Evolutionary conservation across 768 basidiomycete species (phyloP), one percentile per base, ranked within the genome.

Genomic region (Fomitopsis serialis): DNA sequence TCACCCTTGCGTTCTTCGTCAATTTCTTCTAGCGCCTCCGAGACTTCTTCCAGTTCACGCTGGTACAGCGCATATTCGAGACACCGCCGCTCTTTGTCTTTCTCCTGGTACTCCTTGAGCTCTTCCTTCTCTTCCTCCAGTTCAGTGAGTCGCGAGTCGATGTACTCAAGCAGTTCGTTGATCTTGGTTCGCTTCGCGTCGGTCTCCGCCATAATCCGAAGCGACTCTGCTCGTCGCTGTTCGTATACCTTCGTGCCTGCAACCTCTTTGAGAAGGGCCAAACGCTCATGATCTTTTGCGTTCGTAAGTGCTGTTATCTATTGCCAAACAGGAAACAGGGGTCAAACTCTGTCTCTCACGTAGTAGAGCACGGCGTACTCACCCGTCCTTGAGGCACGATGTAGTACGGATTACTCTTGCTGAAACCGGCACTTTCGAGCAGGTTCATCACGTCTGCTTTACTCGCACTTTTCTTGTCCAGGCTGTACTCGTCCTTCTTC

Each of bases 221-320:
- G 74, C 4, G 91, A 94, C 66, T 99, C 97, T 0, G 88, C 60
- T 15, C 96, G 82, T 45, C 95, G 85, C 64, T 96, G 89, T 70
- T 99, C 97, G 64, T 99, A 99, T 1, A 98, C 93, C 61, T 97
- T 93, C 0, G 97, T 99, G 2, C 97, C 97, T 0, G 96, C 97
- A 0, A 99, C 95, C 69, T 99, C 97, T 65, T 99, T 98, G 44
- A 99, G 75, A n/a, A 99, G 78, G 0, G 90, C 84, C 5, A 99
- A 78, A 2, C 97, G 82, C 67, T 99, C 96, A 47, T 86, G 83
- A 63, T 99, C 97, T 68, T 97, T 97, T 22, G 95, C 95, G 58
- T 98, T 99, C 8, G 96, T 99, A 12, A 99, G 75, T 21, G 91
- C 85, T 0, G 96, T 98, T 57, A 99, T 98, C 91, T 97, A 27